phyloP scores from a whole-genome alignment of 2,329 filamentous ascomycete genomes.

The Arthrocladium fulminans region DNA sequence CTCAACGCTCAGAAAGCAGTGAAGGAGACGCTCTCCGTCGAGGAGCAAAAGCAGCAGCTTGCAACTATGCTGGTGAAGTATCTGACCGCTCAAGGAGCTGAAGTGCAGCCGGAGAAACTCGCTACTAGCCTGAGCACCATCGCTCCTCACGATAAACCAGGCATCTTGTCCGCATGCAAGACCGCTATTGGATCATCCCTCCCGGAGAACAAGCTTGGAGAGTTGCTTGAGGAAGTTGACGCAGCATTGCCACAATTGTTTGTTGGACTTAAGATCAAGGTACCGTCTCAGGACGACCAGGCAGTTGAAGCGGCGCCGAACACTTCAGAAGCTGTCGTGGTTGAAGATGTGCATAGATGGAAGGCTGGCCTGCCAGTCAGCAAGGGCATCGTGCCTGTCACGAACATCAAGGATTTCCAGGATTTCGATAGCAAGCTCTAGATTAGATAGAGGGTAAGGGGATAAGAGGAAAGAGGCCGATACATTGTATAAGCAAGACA shows the following conservation, averaged over 20 bases:
- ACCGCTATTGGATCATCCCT: slow-evolving; percentile 44
- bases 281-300: slow-evolving; percentile 21
- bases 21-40: slow-evolving; percentile 24
- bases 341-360: slow-evolving; percentile 71
- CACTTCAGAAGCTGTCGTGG: slow-evolving; percentile 45
- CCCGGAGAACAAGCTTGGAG: slow-evolving; percentile 40
- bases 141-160: slow-evolving; percentile 40
- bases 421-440: slow-evolving; percentile 75
- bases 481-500: not conserved
- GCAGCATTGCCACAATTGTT: slow-evolving; percentile 40
- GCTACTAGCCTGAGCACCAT: slow-evolving; percentile 36
- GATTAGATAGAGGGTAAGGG: slow-evolving; percentile 18
- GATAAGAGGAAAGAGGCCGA: not conserved
- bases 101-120: slow-evolving; percentile 28
- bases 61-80: slow-evolving; percentile 37
- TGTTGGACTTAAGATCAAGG: slow-evolving; percentile 37
- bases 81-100: slow-evolving; percentile 40
- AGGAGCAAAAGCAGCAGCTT: slow-evolving; percentile 40
- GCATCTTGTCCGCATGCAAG: slow-evolving; percentile 42
- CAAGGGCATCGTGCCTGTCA: slow-evolving; percentile 61
- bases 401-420: slow-evolving; percentile 74
- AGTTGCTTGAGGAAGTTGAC: slow-evolving; percentile 42
- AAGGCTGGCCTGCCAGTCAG: slow-evolving; percentile 68
- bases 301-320: slow-evolving; percentile 34
- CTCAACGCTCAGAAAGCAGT: slow-evolving; percentile 63